phyloP scores from a whole-genome alignment of 306 rosid species.

The Luffa aegyptiaca region DNA sequence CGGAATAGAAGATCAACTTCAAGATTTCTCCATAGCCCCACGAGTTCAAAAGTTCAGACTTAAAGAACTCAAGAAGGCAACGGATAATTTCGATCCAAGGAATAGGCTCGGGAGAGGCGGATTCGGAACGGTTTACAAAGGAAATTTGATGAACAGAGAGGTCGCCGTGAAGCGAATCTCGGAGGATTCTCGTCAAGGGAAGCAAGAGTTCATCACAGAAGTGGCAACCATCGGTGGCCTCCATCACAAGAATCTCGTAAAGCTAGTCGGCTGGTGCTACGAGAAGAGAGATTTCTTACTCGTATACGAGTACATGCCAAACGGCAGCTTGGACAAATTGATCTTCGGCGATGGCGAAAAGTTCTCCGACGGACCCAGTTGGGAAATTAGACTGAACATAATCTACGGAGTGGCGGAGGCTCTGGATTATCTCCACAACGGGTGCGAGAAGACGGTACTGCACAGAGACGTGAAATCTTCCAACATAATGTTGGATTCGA shows the following conservation, averaged over 20 bases:
- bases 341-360: background rate
- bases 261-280: conserved; percentile 5
- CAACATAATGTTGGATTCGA: conserved; percentile 5
- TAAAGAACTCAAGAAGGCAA: conserved; percentile 37
- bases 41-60: conserved; percentile 27
- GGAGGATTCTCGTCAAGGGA: conserved; percentile 55
- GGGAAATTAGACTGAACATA: background rate
- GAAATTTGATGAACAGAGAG: conserved; percentile 29
- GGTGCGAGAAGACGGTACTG: conserved; percentile 1
- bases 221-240: background rate
- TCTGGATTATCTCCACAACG: conserved; percentile 4
- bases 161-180: conserved; percentile 61
- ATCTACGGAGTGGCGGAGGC: background rate
- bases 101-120: conserved; percentile 71
- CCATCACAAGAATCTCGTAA: conserved; percentile 11
- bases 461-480: conserved; percentile 5
- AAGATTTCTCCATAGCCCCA: conserved; percentile 39
- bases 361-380: background rate
- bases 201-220: conserved; percentile 6
- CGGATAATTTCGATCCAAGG: conserved; percentile 41
- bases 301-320: conserved; percentile 2
- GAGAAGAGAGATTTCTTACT: background rate
- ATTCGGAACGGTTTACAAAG: conserved; percentile 73
- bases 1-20: conserved; percentile 47
- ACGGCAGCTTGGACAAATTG: conserved; percentile 1